Percentiles rank a stretch among this genome's conserved stretches.
phyloP scores from a whole-genome alignment of 2,329 filamentous ascomycete species.

The Nemania sp. region DNA sequence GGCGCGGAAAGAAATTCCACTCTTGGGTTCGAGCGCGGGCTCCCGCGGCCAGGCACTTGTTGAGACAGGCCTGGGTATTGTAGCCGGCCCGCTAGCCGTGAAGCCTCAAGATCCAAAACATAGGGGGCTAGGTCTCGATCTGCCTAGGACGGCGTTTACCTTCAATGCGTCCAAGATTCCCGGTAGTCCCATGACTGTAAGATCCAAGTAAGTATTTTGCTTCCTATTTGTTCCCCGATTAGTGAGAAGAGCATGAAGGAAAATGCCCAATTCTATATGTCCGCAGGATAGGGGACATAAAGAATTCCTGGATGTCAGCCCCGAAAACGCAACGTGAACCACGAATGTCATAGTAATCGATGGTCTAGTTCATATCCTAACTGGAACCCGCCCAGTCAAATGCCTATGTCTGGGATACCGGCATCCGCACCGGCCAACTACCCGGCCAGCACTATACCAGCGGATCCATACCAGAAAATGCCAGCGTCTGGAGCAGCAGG shows the following conservation, averaged over 20 bases:
- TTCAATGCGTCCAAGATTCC: constrained; percentile 62
- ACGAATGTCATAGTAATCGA: constrained; percentile 35
- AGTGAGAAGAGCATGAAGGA: background rate
- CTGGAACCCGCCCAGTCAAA: constrained; percentile 54
- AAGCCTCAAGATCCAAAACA: constrained; percentile 60
- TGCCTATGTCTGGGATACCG: constrained; percentile 53
- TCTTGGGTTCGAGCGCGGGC: constrained; percentile 75
- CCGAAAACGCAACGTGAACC: background rate
- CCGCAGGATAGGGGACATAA: background rate
- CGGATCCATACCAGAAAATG: constrained; percentile 57
- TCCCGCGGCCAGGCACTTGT: constrained; percentile 76
- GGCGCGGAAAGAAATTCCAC: constrained; percentile 86
- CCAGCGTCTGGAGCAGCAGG: constrained; percentile 52
- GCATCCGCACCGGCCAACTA: constrained; percentile 51
- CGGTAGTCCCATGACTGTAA: constrained; percentile 56
- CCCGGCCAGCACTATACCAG: constrained; percentile 53
- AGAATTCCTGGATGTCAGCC: background rate
- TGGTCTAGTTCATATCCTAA: constrained; percentile 57
- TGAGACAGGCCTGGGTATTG: constrained; percentile 64
- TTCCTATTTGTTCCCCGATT: background rate
- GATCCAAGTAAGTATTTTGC: constrained; percentile 57
- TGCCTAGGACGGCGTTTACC: constrained; percentile 60
- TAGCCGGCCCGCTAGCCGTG: constrained; percentile 57
- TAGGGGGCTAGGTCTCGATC: constrained; percentile 56
- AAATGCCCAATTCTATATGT: no score